These are phyloP conservation scores for Diplodia seriata DNA, from an alignment of 2,329 filamentous ascomycete genomes.

Conservation along the genomic window DNA sequence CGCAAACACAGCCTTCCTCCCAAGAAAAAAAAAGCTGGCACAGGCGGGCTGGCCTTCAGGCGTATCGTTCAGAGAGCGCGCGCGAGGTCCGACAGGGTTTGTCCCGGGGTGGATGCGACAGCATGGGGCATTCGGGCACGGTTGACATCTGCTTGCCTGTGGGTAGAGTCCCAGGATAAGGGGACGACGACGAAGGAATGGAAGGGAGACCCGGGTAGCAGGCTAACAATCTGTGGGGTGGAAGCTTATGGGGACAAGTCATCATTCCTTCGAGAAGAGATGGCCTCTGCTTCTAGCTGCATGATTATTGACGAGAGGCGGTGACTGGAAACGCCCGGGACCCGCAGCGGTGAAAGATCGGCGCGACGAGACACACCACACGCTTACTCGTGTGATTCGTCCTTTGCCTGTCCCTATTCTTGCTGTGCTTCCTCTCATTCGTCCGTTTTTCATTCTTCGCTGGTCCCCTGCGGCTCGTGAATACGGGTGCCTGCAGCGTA, in stretches of 20 bases:
- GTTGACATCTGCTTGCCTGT: conserved; percentile 4
- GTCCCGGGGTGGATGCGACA: conserved; percentile 1
- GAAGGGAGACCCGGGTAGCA: conserved; percentile 4
- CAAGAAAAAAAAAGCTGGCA: not conserved
- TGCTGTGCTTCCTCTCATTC: not conserved
- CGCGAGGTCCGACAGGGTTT: not conserved
- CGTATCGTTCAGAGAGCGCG: not conserved
- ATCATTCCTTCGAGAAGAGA: conserved; percentile 4
- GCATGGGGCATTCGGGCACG: conserved; percentile 2
- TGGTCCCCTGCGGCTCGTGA: not conserved
- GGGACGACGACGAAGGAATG: not conserved
- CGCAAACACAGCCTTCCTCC: not conserved
- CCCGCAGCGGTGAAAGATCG: conserved; percentile 3
- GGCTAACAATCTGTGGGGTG: conserved; percentile 2
- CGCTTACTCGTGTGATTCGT: conserved; percentile 2
- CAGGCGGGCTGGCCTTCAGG: not conserved
- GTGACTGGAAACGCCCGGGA: conserved; percentile 3
- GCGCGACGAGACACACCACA: conserved; percentile 3
- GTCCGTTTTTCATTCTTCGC: not conserved
- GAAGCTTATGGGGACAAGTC: conserved; percentile 4
- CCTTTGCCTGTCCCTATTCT: not conserved
- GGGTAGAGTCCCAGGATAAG: conserved; percentile 1
- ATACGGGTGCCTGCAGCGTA: not conserved
- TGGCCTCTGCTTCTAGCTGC: conserved; percentile 4
- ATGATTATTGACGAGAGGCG: conserved; percentile 4